Percentiles rank a stretch among this genome's conserved stretches.
Conservation (phyloP, 225 moss, liverwort and hornwort genomes). For the Pseudoscleropodium purum region DNA sequence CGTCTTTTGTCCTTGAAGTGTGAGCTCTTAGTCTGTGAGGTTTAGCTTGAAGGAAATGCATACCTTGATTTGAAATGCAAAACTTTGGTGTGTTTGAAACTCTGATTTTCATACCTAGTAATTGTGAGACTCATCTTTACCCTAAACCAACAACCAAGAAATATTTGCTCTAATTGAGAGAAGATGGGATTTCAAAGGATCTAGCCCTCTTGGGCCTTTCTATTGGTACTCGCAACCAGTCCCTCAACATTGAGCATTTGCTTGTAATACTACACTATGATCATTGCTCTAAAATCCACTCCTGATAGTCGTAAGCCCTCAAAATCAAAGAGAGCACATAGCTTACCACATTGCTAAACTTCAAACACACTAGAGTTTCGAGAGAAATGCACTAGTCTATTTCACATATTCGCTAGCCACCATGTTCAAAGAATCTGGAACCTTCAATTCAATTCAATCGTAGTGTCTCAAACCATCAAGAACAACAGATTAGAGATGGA, state of each 20-base stretch:
- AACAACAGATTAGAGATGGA: too few species aligned
- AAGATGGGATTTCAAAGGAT: not conserved
- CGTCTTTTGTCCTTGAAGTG: too few species aligned
- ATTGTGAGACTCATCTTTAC: not conserved
- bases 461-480: too few species aligned
- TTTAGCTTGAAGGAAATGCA: too few species aligned
- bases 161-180: not conserved
- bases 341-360: not conserved
- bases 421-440: too few species aligned
- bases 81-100: too few species aligned
- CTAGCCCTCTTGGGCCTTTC: not conserved
- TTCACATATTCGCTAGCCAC: too few species aligned
- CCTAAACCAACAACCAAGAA: not conserved
- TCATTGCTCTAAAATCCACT: not conserved
- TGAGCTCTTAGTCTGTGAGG: too few species aligned
- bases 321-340: not conserved
- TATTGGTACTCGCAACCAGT: not conserved
- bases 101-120: not conserved
- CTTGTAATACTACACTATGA: not conserved
- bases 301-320: not conserved
- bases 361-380: not conserved
- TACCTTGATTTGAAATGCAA: too few species aligned
- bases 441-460: too few species aligned
- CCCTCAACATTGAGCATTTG: not conserved
- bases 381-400: too few species aligned